Conservation (phyloP, 768 basidiomycete species). For the Lactarius vividus region DNA sequence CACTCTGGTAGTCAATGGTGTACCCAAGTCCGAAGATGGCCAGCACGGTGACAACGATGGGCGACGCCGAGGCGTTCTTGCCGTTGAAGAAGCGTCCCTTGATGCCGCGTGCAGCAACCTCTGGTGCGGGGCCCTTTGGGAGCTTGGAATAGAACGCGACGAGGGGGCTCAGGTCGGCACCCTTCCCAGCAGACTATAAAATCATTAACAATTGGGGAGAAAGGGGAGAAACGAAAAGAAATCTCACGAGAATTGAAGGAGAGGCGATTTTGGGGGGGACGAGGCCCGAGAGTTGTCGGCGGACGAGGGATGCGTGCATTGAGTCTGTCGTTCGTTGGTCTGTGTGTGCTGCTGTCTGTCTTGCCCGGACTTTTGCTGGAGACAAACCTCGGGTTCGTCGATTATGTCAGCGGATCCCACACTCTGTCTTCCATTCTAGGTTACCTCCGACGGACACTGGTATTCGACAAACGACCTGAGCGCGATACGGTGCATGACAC, state of each 20-base stretch:
- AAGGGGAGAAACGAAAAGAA: neutral
- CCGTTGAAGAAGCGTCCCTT: conserved; percentile 83
- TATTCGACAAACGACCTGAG: no score
- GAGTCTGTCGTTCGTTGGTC: neutral
- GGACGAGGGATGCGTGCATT: conserved; percentile 83
- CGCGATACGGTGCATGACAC: neutral
- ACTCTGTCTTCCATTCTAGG: no score
- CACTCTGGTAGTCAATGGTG: conserved; percentile 87
- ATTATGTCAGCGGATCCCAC: neutral
- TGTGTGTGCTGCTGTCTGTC: neutral
- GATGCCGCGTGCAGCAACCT: conserved; percentile 58
- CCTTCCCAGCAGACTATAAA: conserved; percentile 72
- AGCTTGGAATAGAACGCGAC: conserved; percentile 97
- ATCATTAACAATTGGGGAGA: neutral
- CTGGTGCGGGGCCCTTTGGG: conserved; percentile 79
- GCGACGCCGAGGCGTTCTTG: conserved; percentile 76
- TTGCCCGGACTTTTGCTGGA: neutral
- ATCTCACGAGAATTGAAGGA: conserved; percentile 78
- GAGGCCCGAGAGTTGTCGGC: conserved; percentile 79
- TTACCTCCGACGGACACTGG: no score
- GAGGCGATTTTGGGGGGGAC: conserved; percentile 96
- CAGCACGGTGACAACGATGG: conserved; percentile 60
- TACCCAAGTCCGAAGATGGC: conserved; percentile 77
- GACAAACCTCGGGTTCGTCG: neutral
- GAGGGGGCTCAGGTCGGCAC: conserved; percentile 76